Evolutionary conservation across 2,329 filamentous ascomycete genomes (phyloP), one percentile per base, ranked within the genome.

Genomic region (Hypoxylon rubiginosum): DNA sequence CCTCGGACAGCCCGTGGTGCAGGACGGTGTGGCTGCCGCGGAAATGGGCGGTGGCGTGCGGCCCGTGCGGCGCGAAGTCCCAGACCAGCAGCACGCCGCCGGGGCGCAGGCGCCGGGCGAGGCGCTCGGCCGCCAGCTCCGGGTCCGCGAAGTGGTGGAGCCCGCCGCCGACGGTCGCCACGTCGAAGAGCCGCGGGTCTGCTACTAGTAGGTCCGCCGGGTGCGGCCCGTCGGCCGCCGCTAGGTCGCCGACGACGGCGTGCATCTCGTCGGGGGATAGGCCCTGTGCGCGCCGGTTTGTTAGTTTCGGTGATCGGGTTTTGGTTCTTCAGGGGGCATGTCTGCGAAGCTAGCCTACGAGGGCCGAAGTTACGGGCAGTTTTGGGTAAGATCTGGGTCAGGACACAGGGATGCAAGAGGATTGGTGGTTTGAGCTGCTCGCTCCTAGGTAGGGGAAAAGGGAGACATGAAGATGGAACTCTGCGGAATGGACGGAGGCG

Each of bases 121-220:
- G 79, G 51, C 86, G 82, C 66, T 80, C 79, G 4, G 90, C 84
- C 0, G 89, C 87, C 30, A 89, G 79, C 1, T 81, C 82, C 3
- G 90, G 88, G 72, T 93, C 83, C 65, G 88, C 85, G 59, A 92
- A 90, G 76, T 92, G 90, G 76, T 91, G 90, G 68, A 90, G 85
- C 1, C 87, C 89, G 46, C 88, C 78, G 34, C 88, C 88, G 17
- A 92, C 85, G 45, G 84, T 85, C 5, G 86, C 86, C 36, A 91
- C 74, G 76, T 95, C 91, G 74, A 95, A 93, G 74, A 88, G 36
- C 36, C 4, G 3, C 36, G 36, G 82, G 75, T 84, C n/a, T n/a
- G n/a, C n/a, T n/a, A n/a, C n/a, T n/a, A n/a, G n/a, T n/a, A n/a
- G 79, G 1, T 83, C 79, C 17, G 91, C 83, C 45, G 53, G 61